A percentile compares a stretch with the other conserved stretches of the same genome.
Conservation (phyloP, 306 rosid species). For the Canavalia gladiata region DNA sequence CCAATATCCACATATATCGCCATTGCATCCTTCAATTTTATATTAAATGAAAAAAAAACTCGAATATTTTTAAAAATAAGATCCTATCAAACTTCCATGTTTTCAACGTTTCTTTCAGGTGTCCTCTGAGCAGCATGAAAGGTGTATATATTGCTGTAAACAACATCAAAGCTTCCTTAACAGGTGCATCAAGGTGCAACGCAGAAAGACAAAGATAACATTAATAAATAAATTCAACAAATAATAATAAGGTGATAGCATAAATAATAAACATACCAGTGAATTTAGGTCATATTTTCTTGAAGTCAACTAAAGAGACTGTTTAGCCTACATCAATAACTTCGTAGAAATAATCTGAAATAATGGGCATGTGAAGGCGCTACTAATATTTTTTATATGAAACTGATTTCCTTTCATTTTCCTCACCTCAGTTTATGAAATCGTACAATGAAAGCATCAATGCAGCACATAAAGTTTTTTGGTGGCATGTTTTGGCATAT, state of each 20-base stretch:
- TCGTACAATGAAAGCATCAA: conserved; percentile 12
- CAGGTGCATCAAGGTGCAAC: conserved; percentile 66
- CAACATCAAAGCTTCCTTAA: conserved; percentile 85
- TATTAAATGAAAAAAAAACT: background rate
- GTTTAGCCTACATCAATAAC: no score
- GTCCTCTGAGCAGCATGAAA: conserved; percentile 84
- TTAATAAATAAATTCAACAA: background rate
- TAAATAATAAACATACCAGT: conserved; percentile 51
- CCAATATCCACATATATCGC: background rate
- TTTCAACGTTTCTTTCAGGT: conserved; percentile 70
- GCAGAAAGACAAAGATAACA: conserved; percentile 12
- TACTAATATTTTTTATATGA: conserved; percentile 23
- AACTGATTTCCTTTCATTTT: conserved; percentile 11
- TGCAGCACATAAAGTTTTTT: conserved; percentile 5
- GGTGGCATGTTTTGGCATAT: background rate
- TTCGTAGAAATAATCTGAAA: background rate
- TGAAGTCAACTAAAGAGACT: no score
- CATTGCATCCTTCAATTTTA: background rate
- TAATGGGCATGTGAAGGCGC: background rate
- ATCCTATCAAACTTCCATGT: conserved; percentile 71
- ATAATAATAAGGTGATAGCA: background rate
- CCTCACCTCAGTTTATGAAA: conserved; percentile 20
- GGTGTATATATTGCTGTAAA: conserved; percentile 80
- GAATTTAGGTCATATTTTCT: conserved; percentile 62
- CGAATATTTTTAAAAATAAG: background rate